Evolutionary conservation across 1,139 yeast species (phyloP).

Genomic region (Debaryomyces robertsiae): DNA sequence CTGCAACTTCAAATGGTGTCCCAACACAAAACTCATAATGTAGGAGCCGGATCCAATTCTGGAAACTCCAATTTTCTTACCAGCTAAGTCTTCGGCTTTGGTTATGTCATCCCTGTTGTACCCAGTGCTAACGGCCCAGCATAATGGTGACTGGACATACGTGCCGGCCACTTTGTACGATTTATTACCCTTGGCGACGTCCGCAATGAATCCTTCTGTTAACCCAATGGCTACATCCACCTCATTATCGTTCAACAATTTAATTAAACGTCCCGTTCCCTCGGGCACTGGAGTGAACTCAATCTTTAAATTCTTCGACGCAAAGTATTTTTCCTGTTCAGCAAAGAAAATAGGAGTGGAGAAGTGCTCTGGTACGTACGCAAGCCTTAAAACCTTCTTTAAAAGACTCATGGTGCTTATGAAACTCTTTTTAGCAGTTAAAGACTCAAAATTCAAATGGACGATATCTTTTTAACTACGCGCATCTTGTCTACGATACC

Average conservation of each 20-base stretch:
- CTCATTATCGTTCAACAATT: constrained; percentile 62
- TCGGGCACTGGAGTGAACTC: constrained; percentile 77
- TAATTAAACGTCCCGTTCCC: constrained; percentile 87
- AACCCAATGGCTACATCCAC: constrained; percentile 83
- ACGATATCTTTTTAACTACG: no score
- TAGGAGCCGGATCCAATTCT: constrained; percentile 91
- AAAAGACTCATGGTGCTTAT: background rate
- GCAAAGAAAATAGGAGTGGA: constrained; percentile 86
- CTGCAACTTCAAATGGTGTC: constrained; percentile 53
- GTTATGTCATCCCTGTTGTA: constrained; percentile 54
- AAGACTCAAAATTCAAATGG: no score
- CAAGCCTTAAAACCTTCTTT: constrained; percentile 49
- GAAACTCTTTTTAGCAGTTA: no score
- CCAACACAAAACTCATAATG: constrained; percentile 87
- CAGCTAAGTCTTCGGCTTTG: constrained; percentile 55
- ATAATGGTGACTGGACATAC: constrained; percentile 81
- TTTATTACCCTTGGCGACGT: constrained; percentile 68
- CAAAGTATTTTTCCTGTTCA: constrained; percentile 56
- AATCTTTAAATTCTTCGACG: constrained; percentile 47
- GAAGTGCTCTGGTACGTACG: constrained; percentile 90
- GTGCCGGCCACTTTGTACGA: constrained; percentile 73
- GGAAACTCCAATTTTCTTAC: constrained; percentile 74
- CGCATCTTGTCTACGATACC: no score
- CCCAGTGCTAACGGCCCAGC: constrained; percentile 91
- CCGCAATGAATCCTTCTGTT: constrained; percentile 89